Conservation (phyloP, 2,329 filamentous ascomycete genomes). For the Rhinocladiella mackenziei region DNA sequence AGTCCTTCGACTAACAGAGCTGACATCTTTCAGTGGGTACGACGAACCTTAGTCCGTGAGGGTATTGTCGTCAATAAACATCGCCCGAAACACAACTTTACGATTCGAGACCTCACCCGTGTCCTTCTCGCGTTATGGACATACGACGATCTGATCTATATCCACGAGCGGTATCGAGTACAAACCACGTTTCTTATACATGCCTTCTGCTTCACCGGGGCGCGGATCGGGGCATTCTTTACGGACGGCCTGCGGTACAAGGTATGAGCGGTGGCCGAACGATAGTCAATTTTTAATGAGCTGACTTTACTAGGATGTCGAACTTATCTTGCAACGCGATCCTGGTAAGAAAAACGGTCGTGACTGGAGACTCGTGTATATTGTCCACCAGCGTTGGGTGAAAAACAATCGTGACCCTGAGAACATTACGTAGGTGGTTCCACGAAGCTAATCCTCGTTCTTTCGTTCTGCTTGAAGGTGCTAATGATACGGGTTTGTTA, state of each 20-base stretch:
- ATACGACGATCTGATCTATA: slow-evolving; percentile 18
- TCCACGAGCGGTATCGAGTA: slow-evolving; percentile 16
- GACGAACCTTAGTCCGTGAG: background rate
- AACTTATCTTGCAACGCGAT: slow-evolving; percentile 14
- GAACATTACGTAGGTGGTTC: slow-evolving; percentile 10
- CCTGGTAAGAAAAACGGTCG: background rate
- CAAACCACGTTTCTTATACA: slow-evolving; percentile 17
- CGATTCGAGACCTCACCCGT: slow-evolving; percentile 10
- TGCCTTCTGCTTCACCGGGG: slow-evolving; percentile 22
- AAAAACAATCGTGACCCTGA: slow-evolving; percentile 25
- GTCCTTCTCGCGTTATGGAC: slow-evolving; percentile 19
- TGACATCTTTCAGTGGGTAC: slow-evolving; percentile 11
- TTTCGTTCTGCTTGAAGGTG: background rate
- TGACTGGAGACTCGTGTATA: slow-evolving; percentile 19
- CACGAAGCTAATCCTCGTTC: background rate
- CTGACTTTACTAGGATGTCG: slow-evolving; percentile 10
- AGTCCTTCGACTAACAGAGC: background rate
- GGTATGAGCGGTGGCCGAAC: slow-evolving; percentile 4
- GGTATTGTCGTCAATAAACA: slow-evolving; percentile 26
- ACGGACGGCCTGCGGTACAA: slow-evolving; percentile 14
- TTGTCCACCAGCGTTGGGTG: slow-evolving; percentile 21
- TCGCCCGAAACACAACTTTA: slow-evolving; percentile 20
- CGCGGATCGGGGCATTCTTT: slow-evolving; percentile 23
- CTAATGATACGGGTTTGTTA: background rate
- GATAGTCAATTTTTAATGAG: background rate